Base-by-base conservation (phyloP, 2,329 filamentous ascomycete genomes). In the Aspergillus sp. region DNA sequence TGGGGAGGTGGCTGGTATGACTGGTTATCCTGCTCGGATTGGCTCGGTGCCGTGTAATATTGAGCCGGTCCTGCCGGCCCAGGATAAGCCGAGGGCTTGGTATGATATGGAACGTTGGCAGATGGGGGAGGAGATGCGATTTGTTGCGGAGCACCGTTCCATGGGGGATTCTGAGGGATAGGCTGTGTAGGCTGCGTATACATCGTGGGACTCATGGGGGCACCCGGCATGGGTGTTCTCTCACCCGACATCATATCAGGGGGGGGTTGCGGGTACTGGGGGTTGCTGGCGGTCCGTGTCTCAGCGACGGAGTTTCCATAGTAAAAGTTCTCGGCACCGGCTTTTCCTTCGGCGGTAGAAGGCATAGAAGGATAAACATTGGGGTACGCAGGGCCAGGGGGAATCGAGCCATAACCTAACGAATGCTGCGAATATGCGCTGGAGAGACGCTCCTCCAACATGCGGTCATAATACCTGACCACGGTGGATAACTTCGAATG, bases 401-500 rank as follows among this genome's bases (percentile, higher is more conserved):
- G 75, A 20, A 66, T 59, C 16, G 64, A 60, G 2, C 70, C 68
- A 58, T 91, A 91, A 2, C 86, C 82, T 17, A 91, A 76, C 41
- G 74, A 86, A 63, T 93, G 88, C 64, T 96, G 90, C 58, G 86
- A 88, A 69, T 97, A 97, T 1, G 94, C 93, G 70, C 88, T 95
- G 7, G 91, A 96, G 21, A 99, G 79, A 36, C 94, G 86, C 58
- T 99, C 94, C 72, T 99, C 94, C 14, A 99, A 81, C 94, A 99
- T 97, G 38, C 91, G 86, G 71, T 99, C 94, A 68, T 99, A 99
- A 69, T 97, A 97, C 31, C 94, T 85, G 4, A 99, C 94, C 21
- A 97, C 94, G 0, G 93, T 97, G 0, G 93, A 94, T 20, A 99
- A 79, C 70, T 99, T 99, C 16, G 91, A 89, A 69, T 99, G 94